Evolutionary conservation across 176 grass and related monocot species (phyloP).

Genomic region (Olyra latifolia): DNA sequence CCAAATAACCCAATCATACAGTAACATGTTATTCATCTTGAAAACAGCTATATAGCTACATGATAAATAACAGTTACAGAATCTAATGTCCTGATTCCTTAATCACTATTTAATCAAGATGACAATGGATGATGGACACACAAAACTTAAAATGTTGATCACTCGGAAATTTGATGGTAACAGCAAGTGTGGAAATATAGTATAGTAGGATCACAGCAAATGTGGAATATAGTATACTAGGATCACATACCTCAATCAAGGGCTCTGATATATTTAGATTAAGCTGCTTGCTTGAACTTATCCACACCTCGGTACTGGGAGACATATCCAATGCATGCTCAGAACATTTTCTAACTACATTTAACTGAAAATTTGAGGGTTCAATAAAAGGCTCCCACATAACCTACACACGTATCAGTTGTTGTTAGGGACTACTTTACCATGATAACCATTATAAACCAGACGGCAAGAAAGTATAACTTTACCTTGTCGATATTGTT

Average conservation of each 20-base stretch:
- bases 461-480: constrained; percentile 21
- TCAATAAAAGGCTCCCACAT: constrained; percentile 99
- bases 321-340: constrained; percentile 57
- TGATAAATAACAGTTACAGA: constrained; percentile 10
- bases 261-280: constrained; percentile 98
- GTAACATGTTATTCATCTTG: constrained; percentile 9
- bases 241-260: constrained; percentile 75
- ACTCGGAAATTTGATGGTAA: neutral
- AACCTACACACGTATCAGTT: constrained; percentile 56
- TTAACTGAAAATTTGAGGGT: constrained; percentile 85
- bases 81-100: constrained; percentile 16
- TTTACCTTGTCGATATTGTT: constrained; percentile 99
- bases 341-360: constrained; percentile 56
- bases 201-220: constrained; percentile 21
- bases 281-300: constrained; percentile 81
- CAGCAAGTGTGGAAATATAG: constrained; percentile 1
- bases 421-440: constrained; percentile 24
- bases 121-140: neutral
- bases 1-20: neutral
- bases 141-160: constrained; percentile 4
- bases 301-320: constrained; percentile 60
- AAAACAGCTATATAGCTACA: constrained; percentile 27
- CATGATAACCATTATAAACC: constrained; percentile 24
- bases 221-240: constrained; percentile 11
- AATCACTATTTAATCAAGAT: constrained; percentile 19